Percentiles rank a stretch among this genome's conserved stretches.
These are phyloP conservation scores for Phoma sp. DNA, from an alignment of 2,329 filamentous ascomycete genomes.

Conservation along the genomic window DNA sequence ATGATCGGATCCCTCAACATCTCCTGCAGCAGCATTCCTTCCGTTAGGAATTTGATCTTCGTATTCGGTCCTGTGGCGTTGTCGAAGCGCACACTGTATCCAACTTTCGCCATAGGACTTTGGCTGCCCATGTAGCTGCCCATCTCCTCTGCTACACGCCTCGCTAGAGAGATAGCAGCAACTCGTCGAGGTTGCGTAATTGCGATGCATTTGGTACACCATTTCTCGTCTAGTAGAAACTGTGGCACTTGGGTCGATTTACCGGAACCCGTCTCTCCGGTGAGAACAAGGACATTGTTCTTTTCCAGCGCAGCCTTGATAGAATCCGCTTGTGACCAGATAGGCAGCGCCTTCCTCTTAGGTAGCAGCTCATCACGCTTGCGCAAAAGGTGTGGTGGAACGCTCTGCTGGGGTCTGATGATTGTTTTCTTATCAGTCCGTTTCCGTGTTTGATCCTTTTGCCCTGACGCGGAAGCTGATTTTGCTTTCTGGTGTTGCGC, in stretches of 20 bases:
- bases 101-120: conserved; percentile 70
- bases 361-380: conserved; percentile 56
- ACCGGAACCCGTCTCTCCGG: conserved; percentile 94
- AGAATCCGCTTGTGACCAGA: conserved; percentile 75
- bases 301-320: conserved; percentile 69
- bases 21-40: conserved; percentile 95
- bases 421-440: background rate
- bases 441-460: conserved; percentile 4
- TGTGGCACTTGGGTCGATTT: conserved; percentile 98
- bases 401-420: conserved; percentile 9
- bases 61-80: conserved; percentile 82
- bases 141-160: conserved; percentile 85
- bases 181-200: conserved; percentile 95
- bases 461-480: conserved; percentile 4
- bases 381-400: conserved; percentile 42
- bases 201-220: conserved; percentile 81
- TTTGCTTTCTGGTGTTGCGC: background rate
- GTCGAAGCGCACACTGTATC: conserved; percentile 95
- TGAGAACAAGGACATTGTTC: conserved; percentile 79
- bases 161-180: conserved; percentile 87
- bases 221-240: conserved; percentile 78
- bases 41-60: conserved; percentile 90
- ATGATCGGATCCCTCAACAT: conserved; percentile 84
- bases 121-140: conserved; percentile 67
- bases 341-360: conserved; percentile 74